Percentiles rank a stretch among this genome's conserved stretches.
Evolutionary conservation across 108 stramenopile species (phyloP).

Genomic region (Cylindrotheca closterium): DNA sequence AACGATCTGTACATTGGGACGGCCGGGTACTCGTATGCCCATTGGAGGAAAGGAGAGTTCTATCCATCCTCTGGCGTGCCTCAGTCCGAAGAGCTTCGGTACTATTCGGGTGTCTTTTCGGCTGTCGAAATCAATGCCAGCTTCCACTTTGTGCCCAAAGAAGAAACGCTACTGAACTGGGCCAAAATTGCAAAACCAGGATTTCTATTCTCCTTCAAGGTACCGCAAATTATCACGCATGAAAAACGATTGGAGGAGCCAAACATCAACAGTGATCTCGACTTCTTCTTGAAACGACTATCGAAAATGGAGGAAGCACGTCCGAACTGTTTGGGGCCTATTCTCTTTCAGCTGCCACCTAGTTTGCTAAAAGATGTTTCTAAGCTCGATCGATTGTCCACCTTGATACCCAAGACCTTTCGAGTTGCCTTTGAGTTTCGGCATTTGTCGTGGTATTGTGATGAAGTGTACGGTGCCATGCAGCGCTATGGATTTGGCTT

Average conservation of each 20-base stretch:
- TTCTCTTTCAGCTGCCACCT: conserved; percentile 10
- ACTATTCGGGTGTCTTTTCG: conserved; percentile 5
- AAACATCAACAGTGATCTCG: not conserved
- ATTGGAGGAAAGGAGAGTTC: conserved; percentile 9
- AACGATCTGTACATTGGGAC: conserved; percentile 13
- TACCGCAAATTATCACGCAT: conserved; percentile 8
- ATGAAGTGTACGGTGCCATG: not conserved
- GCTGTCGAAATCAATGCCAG: conserved; percentile 11
- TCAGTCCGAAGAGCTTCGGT: conserved; percentile 4
- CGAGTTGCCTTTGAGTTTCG: conserved; percentile 12
- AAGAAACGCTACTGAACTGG: conserved; percentile 2
- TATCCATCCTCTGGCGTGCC: not conserved
- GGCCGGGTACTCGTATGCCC: conserved; percentile 9
- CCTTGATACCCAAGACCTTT: not conserved
- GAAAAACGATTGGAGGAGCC: not conserved
- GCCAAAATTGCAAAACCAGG: conserved; percentile 7
- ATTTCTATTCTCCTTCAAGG: conserved; percentile 5
- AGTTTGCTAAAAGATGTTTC: not conserved
- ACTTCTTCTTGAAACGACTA: not conserved
- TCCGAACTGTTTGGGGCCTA: not conserved
- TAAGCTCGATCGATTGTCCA: not conserved
- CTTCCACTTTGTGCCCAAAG: conserved; percentile 3
- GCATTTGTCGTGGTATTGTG: not conserved
- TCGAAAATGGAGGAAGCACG: not conserved
- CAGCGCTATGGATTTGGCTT: conserved; percentile 1